phyloP scores from a whole-genome alignment of 441 rosid species.

The Populus hybrid region DNA sequence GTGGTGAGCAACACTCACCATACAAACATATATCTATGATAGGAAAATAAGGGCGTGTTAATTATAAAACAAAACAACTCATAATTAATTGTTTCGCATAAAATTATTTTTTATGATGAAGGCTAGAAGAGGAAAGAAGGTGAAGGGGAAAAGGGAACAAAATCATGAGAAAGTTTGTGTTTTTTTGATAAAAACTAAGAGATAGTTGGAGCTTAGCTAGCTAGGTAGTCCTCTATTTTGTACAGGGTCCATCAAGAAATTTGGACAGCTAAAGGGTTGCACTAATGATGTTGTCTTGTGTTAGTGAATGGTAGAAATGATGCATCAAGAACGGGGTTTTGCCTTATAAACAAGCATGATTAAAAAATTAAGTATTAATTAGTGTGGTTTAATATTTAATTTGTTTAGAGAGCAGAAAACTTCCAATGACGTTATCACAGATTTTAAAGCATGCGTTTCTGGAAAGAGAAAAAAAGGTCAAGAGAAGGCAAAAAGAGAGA shows the following conservation, averaged over 20 bases:
- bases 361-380: slow-evolving; percentile 15
- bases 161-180: slow-evolving; percentile 3
- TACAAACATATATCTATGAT: slow-evolving; percentile 13
- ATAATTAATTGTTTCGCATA: neutral
- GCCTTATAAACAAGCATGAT: slow-evolving; percentile 19
- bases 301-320: slow-evolving; percentile 70
- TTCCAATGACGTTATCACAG: slow-evolving; percentile 34
- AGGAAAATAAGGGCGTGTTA: slow-evolving; percentile 33
- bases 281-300: slow-evolving; percentile 76
- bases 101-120: neutral
- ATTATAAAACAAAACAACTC: slow-evolving; percentile 15
- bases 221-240: slow-evolving; percentile 9
- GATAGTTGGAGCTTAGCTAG: slow-evolving; percentile 25
- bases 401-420: slow-evolving; percentile 7
- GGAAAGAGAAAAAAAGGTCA: slow-evolving; percentile 28
- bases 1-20: slow-evolving; percentile 50
- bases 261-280: slow-evolving; percentile 52
- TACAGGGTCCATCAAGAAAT: slow-evolving; percentile 29
- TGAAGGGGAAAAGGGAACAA: slow-evolving; percentile 18
- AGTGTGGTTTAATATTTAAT: neutral
- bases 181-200: slow-evolving; percentile 26
- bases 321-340: slow-evolving; percentile 58
- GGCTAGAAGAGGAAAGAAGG: slow-evolving; percentile 1
- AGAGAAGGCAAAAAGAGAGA: slow-evolving; percentile 19
- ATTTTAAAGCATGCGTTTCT: slow-evolving; percentile 39